Evolutionary conservation across 2,329 filamentous ascomycete genomes (phyloP).

Genomic region (Blastomyces percursus): DNA sequence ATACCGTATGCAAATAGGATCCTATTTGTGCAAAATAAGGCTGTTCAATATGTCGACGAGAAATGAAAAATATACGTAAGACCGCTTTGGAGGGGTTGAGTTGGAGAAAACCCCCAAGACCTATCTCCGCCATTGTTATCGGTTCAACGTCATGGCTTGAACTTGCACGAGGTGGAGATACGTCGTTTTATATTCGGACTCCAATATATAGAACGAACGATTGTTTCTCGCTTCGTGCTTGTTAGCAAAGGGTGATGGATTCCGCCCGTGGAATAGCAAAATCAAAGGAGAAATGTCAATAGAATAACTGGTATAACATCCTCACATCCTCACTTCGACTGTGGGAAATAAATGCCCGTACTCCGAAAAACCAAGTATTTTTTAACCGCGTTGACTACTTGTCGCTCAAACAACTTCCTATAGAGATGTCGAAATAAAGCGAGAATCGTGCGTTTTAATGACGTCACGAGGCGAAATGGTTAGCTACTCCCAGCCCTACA

Average conservation of each 20-base stretch:
- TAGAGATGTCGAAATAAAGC: background rate
- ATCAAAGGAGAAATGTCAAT: background rate
- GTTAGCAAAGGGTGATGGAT: background rate
- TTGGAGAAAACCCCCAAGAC: background rate
- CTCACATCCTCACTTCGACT: background rate
- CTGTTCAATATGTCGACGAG: background rate
- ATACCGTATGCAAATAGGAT: background rate
- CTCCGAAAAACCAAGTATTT: background rate
- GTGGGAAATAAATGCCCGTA: background rate
- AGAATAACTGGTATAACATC: background rate
- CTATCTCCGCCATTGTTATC: background rate
- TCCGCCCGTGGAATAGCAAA: too few relatives aligned
- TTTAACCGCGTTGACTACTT: background rate
- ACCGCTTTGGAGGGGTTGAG: background rate
- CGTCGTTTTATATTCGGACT: background rate
- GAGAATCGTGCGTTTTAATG: background rate
- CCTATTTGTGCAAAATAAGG: background rate
- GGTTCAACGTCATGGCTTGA: background rate
- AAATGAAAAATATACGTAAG: background rate
- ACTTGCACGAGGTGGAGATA: background rate
- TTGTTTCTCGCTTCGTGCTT: background rate
- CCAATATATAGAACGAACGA: background rate
- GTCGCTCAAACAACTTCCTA: background rate
- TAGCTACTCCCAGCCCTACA: constrained; percentile 4
- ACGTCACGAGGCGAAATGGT: background rate